Conservation (phyloP, 805 yeast genomes). For the Komagataella kurtzmanii region DNA sequence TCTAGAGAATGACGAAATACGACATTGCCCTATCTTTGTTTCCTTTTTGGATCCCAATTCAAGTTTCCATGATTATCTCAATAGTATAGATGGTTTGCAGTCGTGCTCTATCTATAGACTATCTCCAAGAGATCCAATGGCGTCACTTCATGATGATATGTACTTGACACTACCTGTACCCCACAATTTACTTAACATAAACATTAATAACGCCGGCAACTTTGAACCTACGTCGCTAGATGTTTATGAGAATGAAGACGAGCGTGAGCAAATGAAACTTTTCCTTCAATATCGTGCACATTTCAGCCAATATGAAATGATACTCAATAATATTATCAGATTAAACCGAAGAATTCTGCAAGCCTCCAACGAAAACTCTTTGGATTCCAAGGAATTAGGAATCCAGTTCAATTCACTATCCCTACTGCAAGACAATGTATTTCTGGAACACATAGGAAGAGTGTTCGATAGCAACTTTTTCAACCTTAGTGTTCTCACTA, state of each 20-base stretch:
- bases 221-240: constrained; percentile 3
- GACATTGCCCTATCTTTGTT: constrained; percentile 48
- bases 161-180: constrained; percentile 57
- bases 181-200: background rate
- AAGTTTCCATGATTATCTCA: constrained; percentile 67
- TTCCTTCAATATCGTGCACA: constrained; percentile 16
- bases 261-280: constrained; percentile 14
- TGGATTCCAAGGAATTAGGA: constrained; percentile 39
- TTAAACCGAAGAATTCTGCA: constrained; percentile 33
- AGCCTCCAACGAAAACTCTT: constrained; percentile 29
- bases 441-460: constrained; percentile 72
- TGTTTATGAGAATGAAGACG: constrained; percentile 8
- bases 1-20: constrained; percentile 36
- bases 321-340: constrained; percentile 17
- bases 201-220: constrained; percentile 5
- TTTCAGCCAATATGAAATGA: constrained; percentile 18
- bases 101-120: constrained; percentile 38
- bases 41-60: constrained; percentile 79
- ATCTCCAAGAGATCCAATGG: constrained; percentile 48
- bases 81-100: constrained; percentile 34
- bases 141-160: constrained; percentile 34
- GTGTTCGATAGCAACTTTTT: constrained; percentile 65
- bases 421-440: constrained; percentile 24
- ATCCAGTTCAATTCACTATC: constrained; percentile 39
- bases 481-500: constrained; percentile 26